Percentiles rank a stretch among this genome's conserved stretches.
phyloP scores from a whole-genome alignment of 192 early-diverging fungal genomes.

The Rhizoclosmatium globosum region DNA sequence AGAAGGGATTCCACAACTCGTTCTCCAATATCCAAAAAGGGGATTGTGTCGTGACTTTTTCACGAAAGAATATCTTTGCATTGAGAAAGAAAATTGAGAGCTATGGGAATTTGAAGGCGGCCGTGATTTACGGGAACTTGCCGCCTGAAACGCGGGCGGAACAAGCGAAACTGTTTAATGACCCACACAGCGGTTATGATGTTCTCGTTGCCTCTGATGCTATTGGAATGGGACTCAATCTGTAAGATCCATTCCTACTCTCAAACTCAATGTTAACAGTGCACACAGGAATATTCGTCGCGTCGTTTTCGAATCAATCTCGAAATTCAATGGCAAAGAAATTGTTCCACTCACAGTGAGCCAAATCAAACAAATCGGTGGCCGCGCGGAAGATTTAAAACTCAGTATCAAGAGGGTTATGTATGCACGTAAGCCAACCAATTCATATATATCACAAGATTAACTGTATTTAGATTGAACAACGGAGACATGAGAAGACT shows the following conservation, averaged over 20 bases:
- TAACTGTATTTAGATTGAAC: conserved; percentile 28
- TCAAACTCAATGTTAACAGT: conserved; percentile 72
- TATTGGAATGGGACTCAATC: conserved; percentile 96
- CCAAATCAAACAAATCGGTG: conserved; percentile 93
- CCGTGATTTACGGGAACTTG: conserved; percentile 91
- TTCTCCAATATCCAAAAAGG: conserved; percentile 72
- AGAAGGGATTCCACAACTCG: conserved; percentile 62
- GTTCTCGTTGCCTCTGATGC: conserved; percentile 96
- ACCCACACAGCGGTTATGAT: conserved; percentile 75
- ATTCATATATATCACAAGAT: conserved; percentile 28
- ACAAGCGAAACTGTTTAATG: conserved; percentile 93
- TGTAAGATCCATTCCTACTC: conserved; percentile 61
- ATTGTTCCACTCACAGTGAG: conserved; percentile 67
- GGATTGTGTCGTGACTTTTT: conserved; percentile 93
- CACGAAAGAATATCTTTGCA: conserved; percentile 78
- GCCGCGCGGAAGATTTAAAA: conserved; percentile 86
- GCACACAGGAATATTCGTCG: conserved; percentile 83
- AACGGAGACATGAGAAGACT: conserved; percentile 38
- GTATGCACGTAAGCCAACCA: conserved; percentile 72
- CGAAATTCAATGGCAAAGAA: conserved; percentile 81
- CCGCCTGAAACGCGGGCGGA: conserved; percentile 90
- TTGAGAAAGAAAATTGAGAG: conserved; percentile 81
- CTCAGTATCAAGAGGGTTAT: conserved; percentile 67
- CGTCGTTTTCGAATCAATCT: conserved; percentile 80
- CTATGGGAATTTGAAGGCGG: conserved; percentile 75